These are phyloP conservation scores for Teratosphaeria zuluensis DNA, from an alignment of 2,329 filamentous ascomycete genomes.

Conservation along the genomic window DNA sequence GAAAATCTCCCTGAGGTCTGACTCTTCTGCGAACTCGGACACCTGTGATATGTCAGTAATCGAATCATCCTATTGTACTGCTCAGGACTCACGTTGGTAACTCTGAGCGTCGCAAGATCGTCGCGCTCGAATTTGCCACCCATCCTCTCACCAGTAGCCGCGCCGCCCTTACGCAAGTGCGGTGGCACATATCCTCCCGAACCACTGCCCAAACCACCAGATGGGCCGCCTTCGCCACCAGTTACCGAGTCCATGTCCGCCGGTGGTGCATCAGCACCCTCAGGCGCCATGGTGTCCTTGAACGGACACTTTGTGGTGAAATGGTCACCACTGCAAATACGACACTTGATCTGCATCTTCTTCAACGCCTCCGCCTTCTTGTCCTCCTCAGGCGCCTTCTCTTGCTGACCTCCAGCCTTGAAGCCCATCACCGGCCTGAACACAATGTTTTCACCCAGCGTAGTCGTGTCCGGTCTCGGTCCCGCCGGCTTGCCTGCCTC, in stretches of 20 bases:
- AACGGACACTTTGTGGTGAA: slow-evolving; percentile 98
- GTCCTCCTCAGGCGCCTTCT: slow-evolving; percentile 58
- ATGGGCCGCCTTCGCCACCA: slow-evolving; percentile 33
- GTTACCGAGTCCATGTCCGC: slow-evolving; percentile 39
- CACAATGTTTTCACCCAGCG: slow-evolving; percentile 93
- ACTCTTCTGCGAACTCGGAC: slow-evolving; percentile 93
- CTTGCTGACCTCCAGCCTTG: slow-evolving; percentile 80
- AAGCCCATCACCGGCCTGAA: slow-evolving; percentile 91
- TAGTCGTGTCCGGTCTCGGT: slow-evolving; percentile 81
- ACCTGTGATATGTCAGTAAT: slow-evolving; percentile 48
- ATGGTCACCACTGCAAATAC: slow-evolving; percentile 97
- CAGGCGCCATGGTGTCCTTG: slow-evolving; percentile 97
- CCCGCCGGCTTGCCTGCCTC: slow-evolving; percentile 77
- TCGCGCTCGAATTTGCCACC: slow-evolving; percentile 91
- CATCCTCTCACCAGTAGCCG: slow-evolving; percentile 70
- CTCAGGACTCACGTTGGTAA: slow-evolving; percentile 77
- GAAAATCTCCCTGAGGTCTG: slow-evolving; percentile 94
- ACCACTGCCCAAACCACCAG: slow-evolving; percentile 49
- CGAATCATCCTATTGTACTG: background rate
- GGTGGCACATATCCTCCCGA: slow-evolving; percentile 90
- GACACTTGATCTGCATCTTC: slow-evolving; percentile 99
- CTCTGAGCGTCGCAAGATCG: slow-evolving; percentile 88
- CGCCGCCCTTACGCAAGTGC: slow-evolving; percentile 58
- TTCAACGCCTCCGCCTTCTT: slow-evolving; percentile 65
- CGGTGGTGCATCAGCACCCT: slow-evolving; percentile 35